Conservation (phyloP, 345 rosid genomes). For the Cardamine resedifolia region DNA sequence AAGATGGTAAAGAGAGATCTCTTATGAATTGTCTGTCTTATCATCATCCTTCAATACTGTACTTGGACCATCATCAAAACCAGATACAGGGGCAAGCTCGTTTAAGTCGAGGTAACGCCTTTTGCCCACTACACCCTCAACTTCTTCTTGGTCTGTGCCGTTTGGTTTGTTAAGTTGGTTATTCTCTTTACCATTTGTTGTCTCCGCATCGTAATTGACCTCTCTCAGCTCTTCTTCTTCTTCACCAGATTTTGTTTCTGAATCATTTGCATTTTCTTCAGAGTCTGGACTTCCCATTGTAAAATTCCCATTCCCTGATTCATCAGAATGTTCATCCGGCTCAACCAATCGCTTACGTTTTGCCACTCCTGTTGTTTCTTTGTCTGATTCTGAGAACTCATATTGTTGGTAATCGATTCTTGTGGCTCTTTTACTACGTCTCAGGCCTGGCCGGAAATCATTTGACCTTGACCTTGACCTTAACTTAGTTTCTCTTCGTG, state of each 20-base stretch:
- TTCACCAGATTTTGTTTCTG: slow-evolving; percentile 46
- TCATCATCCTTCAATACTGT: slow-evolving; percentile 63
- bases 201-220: slow-evolving; percentile 31
- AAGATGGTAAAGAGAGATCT: background rate
- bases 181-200: slow-evolving; percentile 44
- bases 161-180: slow-evolving; percentile 48
- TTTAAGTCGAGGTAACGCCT: slow-evolving; percentile 92
- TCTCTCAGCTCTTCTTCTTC: slow-evolving; percentile 36
- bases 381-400: slow-evolving; percentile 84
- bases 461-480: slow-evolving; percentile 61
- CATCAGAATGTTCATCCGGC: slow-evolving; percentile 52
- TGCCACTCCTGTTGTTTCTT: slow-evolving; percentile 53
- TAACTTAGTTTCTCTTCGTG: slow-evolving; percentile 70
- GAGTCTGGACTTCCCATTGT: slow-evolving; percentile 73
- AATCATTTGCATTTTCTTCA: slow-evolving; percentile 56
- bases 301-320: slow-evolving; percentile 62
- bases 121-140: slow-evolving; percentile 52
- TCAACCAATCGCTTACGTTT: slow-evolving; percentile 60
- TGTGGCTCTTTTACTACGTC: slow-evolving; percentile 93
- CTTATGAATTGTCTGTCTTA: slow-evolving; percentile 54
- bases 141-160: slow-evolving; percentile 67
- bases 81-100: slow-evolving; percentile 95
- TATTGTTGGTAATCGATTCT: slow-evolving; percentile 76
- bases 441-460: slow-evolving; percentile 76
- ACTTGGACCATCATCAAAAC: slow-evolving; percentile 87